These are phyloP conservation scores for Pythium folliculosum DNA, from an alignment of 352 stramenopile species.

Conservation along the genomic window DNA sequence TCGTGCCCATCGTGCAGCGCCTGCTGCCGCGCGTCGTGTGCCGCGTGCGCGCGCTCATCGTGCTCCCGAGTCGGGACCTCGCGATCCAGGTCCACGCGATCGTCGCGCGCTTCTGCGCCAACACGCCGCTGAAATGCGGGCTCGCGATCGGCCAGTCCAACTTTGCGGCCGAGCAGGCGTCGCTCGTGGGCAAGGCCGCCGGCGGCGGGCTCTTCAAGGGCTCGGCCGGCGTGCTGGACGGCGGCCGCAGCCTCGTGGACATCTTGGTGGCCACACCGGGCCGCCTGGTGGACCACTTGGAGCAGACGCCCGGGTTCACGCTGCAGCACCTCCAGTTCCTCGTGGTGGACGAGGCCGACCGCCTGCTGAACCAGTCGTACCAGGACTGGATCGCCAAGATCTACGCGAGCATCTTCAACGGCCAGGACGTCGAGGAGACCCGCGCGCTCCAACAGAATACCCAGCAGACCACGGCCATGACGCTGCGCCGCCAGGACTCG, in stretches of 20 bases:
- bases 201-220: constrained; percentile 35
- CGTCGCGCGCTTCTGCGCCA: constrained; percentile 55
- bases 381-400: constrained; percentile 97
- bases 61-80: constrained; percentile 97
- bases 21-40: constrained; percentile 80
- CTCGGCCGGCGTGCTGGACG: constrained; percentile 40
- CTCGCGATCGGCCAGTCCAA: constrained; percentile 92
- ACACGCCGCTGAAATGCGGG: constrained; percentile 87
- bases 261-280: constrained; percentile 98
- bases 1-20: constrained; percentile 94
- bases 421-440: constrained; percentile 49
- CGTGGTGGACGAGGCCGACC: constrained; percentile 97
- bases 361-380: constrained; percentile 96
- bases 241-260: constrained; percentile 89
- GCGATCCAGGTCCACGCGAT: constrained; percentile 90
- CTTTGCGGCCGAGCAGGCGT: constrained; percentile 78
- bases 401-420: constrained; percentile 80
- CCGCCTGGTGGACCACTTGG: constrained; percentile 95
- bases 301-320: constrained; percentile 97
- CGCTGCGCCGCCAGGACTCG: constrained; percentile 69
- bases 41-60: constrained; percentile 93
- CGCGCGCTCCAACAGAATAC: constrained; percentile 24
- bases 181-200: constrained; percentile 54
- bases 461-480: constrained; percentile 42
- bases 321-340: constrained; percentile 96